Evolutionary conservation across 2,329 filamentous ascomycete species (phyloP), one percentile per base, ranked within the genome.

Genomic region (Xylariaceae sp.): DNA sequence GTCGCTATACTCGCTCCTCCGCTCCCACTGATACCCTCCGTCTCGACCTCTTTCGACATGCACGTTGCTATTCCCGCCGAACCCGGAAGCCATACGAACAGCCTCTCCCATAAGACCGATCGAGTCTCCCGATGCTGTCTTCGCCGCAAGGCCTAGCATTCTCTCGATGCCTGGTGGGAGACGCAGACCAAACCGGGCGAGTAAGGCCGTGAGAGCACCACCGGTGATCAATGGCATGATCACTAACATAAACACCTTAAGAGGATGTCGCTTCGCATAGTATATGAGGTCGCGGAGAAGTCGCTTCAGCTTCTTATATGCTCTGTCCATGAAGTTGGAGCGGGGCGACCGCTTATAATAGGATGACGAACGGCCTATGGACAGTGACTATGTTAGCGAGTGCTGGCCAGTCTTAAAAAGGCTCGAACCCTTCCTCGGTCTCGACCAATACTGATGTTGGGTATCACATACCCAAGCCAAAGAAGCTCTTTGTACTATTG

Each of bases 181-280:
- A 48, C 83, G 76, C 46, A 97, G 72, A 17, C 90, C 90, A 63
- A 96, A 86, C 59, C 83, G 81, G 29, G 79, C 78, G 34, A 95
- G 76, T 34, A 96, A 71, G 35, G 85, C 87, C 8, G 83, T 83
- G 51, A 96, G 67, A 19, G 87, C 85, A 24, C 91, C 91, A 38
- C 88, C 88, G 1, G 85, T 89, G 56, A 96, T 71, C 43, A 97
- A 74, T 9, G 91, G 91, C 77, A 96, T 81, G 56, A 96, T 77
- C 48, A 95, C 84, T 48, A 89, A 78, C 72, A 87, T 74, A 70
- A 96, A 87, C 36, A 95, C 87, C 68, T 94, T 94, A 60, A 89
- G 68, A 0, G 90, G 91, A 67, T 96, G 85, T 29, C 81, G 76
- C 61, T 87, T 85, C 56, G 87, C 85, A 67, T 91, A 95, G 62